Conservation (phyloP, 306 rosid species). For the Geum urbanum region DNA sequence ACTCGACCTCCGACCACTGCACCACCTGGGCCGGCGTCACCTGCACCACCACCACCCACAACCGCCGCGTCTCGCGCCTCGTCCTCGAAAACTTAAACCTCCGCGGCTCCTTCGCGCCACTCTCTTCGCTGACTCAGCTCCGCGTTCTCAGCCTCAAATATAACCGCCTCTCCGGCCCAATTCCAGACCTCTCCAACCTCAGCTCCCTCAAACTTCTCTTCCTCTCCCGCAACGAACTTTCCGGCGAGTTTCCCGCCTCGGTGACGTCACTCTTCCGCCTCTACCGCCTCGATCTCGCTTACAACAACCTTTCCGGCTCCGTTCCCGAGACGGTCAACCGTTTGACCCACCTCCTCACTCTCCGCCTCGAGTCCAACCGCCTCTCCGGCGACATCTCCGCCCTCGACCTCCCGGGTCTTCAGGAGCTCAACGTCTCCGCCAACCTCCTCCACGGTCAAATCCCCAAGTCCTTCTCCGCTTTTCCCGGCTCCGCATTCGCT, state of each 20-base stretch:
- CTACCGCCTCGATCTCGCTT: constrained; percentile 79
- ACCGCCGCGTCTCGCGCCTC: constrained; percentile 55
- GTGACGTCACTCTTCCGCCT: constrained; percentile 45
- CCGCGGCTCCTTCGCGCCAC: constrained; percentile 42
- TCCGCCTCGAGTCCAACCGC: constrained; percentile 50
- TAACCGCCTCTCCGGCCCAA: constrained; percentile 57
- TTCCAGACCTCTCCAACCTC: constrained; percentile 63
- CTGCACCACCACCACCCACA: constrained; percentile 31
- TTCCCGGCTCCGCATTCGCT: constrained; percentile 48
- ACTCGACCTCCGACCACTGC: constrained; percentile 52
- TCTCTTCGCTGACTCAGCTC: constrained; percentile 52
- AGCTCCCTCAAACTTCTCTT: constrained; percentile 55
- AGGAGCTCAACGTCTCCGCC: constrained; percentile 60
- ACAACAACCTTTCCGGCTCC: constrained; percentile 57
- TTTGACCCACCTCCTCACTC: constrained; percentile 61
- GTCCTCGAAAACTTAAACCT: constrained; percentile 64
- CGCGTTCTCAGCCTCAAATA: constrained; percentile 73
- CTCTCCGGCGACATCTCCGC: constrained; percentile 49
- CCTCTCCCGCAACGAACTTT: constrained; percentile 55
- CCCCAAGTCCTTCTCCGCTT: constrained; percentile 50
- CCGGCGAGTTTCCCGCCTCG: constrained; percentile 54
- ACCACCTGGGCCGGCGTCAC: constrained; percentile 52
- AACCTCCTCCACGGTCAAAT: constrained; percentile 56
- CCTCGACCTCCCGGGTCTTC: constrained; percentile 43
- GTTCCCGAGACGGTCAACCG: constrained; percentile 46